Evolutionary conservation across 83 land plant genomes (phyloP).

Genomic region (Picea mariana): DNA sequence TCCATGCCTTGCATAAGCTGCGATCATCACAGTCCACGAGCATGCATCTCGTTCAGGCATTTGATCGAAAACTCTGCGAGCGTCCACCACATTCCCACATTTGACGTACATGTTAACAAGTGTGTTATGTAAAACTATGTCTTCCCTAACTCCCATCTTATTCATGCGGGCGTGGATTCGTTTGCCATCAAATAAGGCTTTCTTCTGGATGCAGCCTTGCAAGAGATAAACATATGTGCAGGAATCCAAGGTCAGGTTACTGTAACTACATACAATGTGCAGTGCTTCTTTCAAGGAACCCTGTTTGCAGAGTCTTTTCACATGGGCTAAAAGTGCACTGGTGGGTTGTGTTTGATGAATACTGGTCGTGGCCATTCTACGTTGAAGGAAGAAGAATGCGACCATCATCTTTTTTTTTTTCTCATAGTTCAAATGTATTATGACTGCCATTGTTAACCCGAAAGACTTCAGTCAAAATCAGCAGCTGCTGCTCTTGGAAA

Average conservation of each 20-base stretch:
- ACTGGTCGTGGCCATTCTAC: too few species aligned
- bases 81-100: neutral
- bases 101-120: neutral
- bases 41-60: too few species aligned
- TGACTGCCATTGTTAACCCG: too few species aligned
- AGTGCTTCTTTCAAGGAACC: neutral
- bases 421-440: too few species aligned
- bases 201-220: neutral
- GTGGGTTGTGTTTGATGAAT: too few species aligned
- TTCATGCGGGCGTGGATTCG: neutral
- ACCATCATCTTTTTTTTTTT: too few species aligned
- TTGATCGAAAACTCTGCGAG: constrained; percentile 9
- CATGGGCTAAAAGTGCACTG: too few species aligned
- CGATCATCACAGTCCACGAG: too few species aligned
- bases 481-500: too few species aligned
- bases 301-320: neutral
- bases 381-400: too few species aligned
- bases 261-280: neutral
- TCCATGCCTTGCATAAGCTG: neutral
- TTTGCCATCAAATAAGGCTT: neutral
- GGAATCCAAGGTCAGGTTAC: neutral
- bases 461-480: too few species aligned
- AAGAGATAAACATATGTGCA: neutral
- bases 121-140: neutral
- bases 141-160: neutral